Percentiles rank a stretch among this genome's conserved stretches.
Conservation (phyloP, 148 eudicot species). For the Fallopia convolvulus region DNA sequence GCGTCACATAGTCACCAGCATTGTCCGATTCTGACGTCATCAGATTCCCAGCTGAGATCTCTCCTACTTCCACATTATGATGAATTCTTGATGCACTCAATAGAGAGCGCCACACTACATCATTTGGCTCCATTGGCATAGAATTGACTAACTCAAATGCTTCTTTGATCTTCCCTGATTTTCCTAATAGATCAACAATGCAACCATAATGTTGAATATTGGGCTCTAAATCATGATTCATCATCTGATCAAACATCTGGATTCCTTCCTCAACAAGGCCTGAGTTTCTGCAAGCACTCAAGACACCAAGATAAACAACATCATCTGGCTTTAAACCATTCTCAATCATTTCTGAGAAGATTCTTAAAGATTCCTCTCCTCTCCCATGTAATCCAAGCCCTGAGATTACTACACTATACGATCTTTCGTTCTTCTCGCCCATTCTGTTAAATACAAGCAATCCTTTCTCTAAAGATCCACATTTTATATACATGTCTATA, state of each 20-base stretch:
- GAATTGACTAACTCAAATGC: conserved; percentile 36
- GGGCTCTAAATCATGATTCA: conserved; percentile 37
- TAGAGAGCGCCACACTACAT: conserved; percentile 49
- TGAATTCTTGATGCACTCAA: conserved; percentile 38
- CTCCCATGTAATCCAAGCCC: conserved; percentile 46
- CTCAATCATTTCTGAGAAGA: conserved; percentile 42
- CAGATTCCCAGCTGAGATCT: conserved; percentile 30
- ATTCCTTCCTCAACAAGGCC: conserved; percentile 45
- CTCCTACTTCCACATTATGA: conserved; percentile 37
- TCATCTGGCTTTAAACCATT: conserved; percentile 45
- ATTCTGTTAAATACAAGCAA: conserved; percentile 31
- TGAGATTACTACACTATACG: conserved; percentile 50
- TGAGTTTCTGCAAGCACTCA: conserved; percentile 53
- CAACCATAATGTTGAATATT: conserved; percentile 59
- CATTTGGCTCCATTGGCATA: conserved; percentile 51
- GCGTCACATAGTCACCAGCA: conserved; percentile 40
- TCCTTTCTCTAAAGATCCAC: conserved; percentile 48
- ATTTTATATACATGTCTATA: conserved; percentile 57
- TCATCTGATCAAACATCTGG: conserved; percentile 31
- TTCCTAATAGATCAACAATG: conserved; percentile 47
- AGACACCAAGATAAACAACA: conserved; percentile 46
- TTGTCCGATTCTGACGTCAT: conserved; percentile 19
- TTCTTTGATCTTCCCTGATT: conserved; percentile 44
- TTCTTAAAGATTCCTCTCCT: conserved; percentile 34
- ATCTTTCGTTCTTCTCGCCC: conserved; percentile 33